phyloP scores from a whole-genome alignment of 208 protist species.

The Trypanosoma brucei region DNA sequence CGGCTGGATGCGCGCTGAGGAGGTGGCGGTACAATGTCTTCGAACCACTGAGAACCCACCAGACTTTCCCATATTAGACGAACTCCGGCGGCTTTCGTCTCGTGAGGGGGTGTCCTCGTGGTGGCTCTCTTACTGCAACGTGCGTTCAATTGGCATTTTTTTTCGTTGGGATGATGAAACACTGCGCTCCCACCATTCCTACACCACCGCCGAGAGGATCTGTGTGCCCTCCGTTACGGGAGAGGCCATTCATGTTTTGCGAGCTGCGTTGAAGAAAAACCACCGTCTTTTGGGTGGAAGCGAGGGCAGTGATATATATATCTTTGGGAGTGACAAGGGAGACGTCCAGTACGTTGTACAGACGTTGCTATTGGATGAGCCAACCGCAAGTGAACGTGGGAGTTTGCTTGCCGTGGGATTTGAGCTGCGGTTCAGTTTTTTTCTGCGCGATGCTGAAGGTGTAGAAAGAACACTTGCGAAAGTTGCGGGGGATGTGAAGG shows the following conservation, averaged over 20 bases:
- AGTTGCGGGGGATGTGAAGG: conserved; percentile 8
- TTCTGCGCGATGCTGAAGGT: conserved; percentile 30
- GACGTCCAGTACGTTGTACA: conserved; percentile 49
- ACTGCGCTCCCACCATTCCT: conserved; percentile 6
- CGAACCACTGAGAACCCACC: conserved; percentile 7
- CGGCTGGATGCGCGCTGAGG: conserved; percentile 60
- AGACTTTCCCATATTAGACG: conserved; percentile 13
- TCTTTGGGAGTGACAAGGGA: conserved; percentile 22
- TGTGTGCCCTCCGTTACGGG: conserved; percentile 25
- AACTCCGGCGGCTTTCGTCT: conserved; percentile 40
- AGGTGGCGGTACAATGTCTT: conserved; percentile 48
- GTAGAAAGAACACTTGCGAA: conserved; percentile 1
- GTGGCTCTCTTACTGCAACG: conserved; percentile 57
- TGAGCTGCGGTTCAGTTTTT: conserved; percentile 74
- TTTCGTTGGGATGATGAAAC: conserved; percentile 35
- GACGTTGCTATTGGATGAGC: conserved; percentile 51
- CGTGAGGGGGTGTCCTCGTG: conserved; percentile 39
- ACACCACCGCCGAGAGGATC: conserved; percentile 6
- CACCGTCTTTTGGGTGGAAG: conserved; percentile 30
- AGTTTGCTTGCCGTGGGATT: conserved; percentile 42
- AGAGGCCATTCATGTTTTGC: conserved; percentile 29
- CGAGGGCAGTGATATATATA: conserved; percentile 43
- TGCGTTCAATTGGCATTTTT: conserved; percentile 59
- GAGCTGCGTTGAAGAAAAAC: conserved; percentile 29
- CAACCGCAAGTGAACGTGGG: conserved; percentile 5